Base-by-base conservation (phyloP, 2,329 filamentous ascomycete genomes). In the Ophiostoma sp. region DNA sequence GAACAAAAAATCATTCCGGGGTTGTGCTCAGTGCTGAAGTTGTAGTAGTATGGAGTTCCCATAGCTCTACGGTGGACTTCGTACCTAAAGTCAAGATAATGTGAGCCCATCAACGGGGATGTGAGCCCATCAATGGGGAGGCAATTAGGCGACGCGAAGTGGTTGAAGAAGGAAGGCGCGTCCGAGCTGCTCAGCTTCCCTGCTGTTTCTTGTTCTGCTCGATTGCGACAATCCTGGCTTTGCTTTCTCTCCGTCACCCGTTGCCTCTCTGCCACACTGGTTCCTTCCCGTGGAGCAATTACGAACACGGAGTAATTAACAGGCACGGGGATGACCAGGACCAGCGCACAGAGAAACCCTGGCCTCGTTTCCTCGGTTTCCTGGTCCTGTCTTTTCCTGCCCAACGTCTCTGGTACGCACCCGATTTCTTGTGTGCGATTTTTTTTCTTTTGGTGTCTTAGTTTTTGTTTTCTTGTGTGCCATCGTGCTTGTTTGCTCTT, bases 201-300 rank as follows among this genome's bases (percentile, higher is more conserved):
- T 61, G 28, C 31, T 70, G 17, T 70, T 68, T 68, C 64, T 42
- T 68, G 64, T 50, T 50, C 42, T 68, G 36, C 39, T 70, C 17
- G 28, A 63, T 52, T 61, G 25, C 42, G 42, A 68, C 61, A 42
- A 45, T 33, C 33, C 61, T 22, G 15, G 42, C 64, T 17, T 50
- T 52, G 45, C 48, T 39, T 39, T 25, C 33, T 25, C 33, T 42
- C 33, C 33, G 6, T n/a, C 45, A 45, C 28, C 28, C 12, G n/a
- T 28, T 28, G n/a, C n/a, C 12, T 31, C 57, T 8, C 11, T 36
- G 42, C 63, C 31, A 39, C 48, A 22, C 48, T 31, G 36, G 36
- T 39, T 68, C 42, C 19, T 39, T 66, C 31, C 59, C 19, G n/a
- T 36, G 36, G 55, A 66, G 39, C 61, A 45, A 66, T 45, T 45